Evolutionary conservation across 352 stramenopile genomes (phyloP).

Genomic region (Globisporangium barbulae): DNA sequence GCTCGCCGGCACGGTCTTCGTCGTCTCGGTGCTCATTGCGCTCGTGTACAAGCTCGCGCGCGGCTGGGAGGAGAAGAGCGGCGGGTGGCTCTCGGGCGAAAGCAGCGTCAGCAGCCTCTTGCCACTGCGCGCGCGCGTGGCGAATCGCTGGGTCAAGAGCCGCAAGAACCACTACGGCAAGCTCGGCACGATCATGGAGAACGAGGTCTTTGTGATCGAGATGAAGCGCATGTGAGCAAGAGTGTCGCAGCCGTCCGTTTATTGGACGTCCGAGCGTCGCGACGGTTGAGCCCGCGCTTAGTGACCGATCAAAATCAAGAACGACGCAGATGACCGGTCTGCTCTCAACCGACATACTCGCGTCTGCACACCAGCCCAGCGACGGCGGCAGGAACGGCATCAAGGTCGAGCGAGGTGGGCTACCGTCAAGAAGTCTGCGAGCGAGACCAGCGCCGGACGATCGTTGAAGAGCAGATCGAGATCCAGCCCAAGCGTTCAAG

Average conservation of each 20-base stretch:
- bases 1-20: conserved; percentile 62
- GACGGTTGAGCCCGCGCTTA: background rate
- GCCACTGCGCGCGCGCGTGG: conserved; percentile 45
- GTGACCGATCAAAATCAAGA: background rate
- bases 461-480: background rate
- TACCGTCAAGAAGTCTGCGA: background rate
- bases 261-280: background rate
- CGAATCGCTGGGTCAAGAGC: conserved; percentile 57
- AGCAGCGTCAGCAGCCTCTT: conserved; percentile 23
- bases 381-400: background rate
- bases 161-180: conserved; percentile 62
- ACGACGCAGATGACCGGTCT: background rate
- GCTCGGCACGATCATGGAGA: conserved; percentile 66
- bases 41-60: conserved; percentile 74
- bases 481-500: background rate
- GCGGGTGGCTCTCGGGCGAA: conserved; percentile 13
- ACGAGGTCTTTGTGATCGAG: conserved; percentile 64
- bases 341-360: background rate
- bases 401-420: background rate
- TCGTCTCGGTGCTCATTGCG: conserved; percentile 68
- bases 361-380: background rate
- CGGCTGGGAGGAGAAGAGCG: conserved; percentile 58
- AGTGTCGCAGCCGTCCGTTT: background rate
- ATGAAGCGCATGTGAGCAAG: conserved; percentile 52
- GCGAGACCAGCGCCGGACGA: background rate